Evolutionary conservation across 1,284 basidiomycete species (phyloP), one percentile per base, ranked within the genome.

Genomic region (Moesziomyces globuligerus): DNA sequence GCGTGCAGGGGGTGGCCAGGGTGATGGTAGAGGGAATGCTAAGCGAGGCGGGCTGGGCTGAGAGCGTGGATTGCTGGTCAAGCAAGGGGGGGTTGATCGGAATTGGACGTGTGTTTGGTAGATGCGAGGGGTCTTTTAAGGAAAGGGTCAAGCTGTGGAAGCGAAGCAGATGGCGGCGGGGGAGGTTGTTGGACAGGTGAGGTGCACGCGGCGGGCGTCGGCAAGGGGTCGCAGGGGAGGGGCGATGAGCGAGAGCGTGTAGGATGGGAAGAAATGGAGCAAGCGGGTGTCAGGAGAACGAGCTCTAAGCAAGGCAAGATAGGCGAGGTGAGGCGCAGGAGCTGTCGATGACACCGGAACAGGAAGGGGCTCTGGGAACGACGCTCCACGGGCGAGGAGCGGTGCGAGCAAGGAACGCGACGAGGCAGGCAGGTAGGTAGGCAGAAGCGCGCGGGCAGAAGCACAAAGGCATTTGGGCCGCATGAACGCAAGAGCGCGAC

Each of bases 111-210:
- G 61, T 65, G 51, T 50, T 65, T 65, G 61, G 55, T 65, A 54
- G 61, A 65, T 58, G 61, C 54, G 61, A 65, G 61, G 61, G 61
- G 61, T 45, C 50, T 65, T 65, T 58, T 50, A 65, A 58, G 55
- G 47, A 65, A 58, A 49, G 54, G 37, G 28, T 42, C 32, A 39
- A 42, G 21, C 23, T 25, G 45, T 25, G 39, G 43, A 32, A 32
- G 29, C 29, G 29, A 32, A 15, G 29, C 29, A 32, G 61, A 50
- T 46, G 56, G 37, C 43, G 52, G 48, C 42, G 50, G 48, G 52
- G 54, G 45, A n/a, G n/a, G n/a, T n/a, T n/a, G n/a, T n/a, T 54
- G 51, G 46, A 65, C 48, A 48, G 48, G 67, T 56, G 48, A 21
- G 13, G 13, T 4, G 43, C 55, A 50, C 41, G 49, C 49, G 57